phyloP scores from a whole-genome alignment of 768 basidiomycete species.

The Rhodotorula kratochvilovae region DNA sequence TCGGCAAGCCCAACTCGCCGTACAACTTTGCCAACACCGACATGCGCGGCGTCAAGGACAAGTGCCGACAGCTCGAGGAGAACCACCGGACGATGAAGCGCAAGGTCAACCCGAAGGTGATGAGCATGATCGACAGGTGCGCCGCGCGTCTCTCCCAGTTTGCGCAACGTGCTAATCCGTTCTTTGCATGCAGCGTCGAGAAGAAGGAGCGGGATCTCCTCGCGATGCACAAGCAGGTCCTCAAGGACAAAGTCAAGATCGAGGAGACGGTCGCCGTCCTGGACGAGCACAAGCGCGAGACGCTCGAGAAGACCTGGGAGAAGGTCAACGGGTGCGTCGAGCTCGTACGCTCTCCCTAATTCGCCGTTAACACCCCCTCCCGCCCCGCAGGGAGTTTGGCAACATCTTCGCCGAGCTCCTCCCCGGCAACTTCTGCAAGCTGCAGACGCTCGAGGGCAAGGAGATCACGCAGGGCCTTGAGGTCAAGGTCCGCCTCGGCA shows the following conservation, averaged over 20 bases:
- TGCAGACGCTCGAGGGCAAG: conserved; percentile 87
- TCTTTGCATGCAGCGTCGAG: conserved; percentile 63
- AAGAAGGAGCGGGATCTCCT: conserved; percentile 81
- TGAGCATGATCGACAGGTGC: conserved; percentile 92
- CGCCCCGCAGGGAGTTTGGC: conserved; percentile 76
- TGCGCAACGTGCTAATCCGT: neutral
- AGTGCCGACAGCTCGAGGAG: conserved; percentile 68
- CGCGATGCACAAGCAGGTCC: conserved; percentile 80
- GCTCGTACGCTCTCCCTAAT: neutral
- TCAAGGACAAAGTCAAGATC: conserved; percentile 91
- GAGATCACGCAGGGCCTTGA: conserved; percentile 93
- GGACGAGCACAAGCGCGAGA: conserved; percentile 88
- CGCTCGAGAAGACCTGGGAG: conserved; percentile 89
- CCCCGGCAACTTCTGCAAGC: conserved; percentile 92
- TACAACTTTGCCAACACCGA: conserved; percentile 75
- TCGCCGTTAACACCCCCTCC: neutral
- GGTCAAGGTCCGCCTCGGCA: conserved; percentile 91
- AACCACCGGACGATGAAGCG: conserved; percentile 84
- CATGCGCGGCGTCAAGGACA: conserved; percentile 58
- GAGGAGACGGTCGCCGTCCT: conserved; percentile 88
- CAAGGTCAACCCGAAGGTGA: conserved; percentile 90
- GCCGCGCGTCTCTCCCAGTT: neutral
- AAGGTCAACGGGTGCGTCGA: conserved; percentile 78
- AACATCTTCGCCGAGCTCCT: conserved; percentile 90
- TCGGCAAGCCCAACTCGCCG: conserved; percentile 71